Base-by-base conservation (phyloP, 2,329 filamentous ascomycete genomes). In the Penicillium sp. region DNA sequence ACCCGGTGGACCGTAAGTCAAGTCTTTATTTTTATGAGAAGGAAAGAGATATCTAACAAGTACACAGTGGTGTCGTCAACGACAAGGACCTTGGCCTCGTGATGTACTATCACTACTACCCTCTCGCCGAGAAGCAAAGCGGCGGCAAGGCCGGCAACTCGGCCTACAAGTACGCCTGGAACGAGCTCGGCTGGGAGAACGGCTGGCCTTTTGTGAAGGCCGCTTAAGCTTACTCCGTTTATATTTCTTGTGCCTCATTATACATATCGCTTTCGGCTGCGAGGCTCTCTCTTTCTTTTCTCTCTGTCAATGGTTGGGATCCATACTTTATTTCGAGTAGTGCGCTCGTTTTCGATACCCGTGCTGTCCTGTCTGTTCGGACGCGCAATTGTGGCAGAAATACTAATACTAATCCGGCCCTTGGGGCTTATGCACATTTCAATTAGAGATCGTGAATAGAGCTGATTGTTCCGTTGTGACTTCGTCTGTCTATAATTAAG, bases 1-100 rank as follows among this genome's bases (percentile, higher is more conserved):
- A 15, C 84, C 84, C 5, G 84, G 84, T 49, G 83, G 83, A 28
- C 82, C 86, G 66, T 81, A 79, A 44, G 76, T 84, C 23, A 35
- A 1, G 25, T 6, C 18, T 29, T 29, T 20, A 23, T 23, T 12
- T 9, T 23, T 23, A 4, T 23, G 20, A 23, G 4, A 23, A 29
- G 4, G 24, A 50, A 13, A n/a, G 24, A 27, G 15, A 18, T 20
- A 54, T 42, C 52, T 52, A 42, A 53, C 49, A 25, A 24, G 12
- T 23, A 13, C n/a, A 29, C 33, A 68, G 65, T 55, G 67, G 68
- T 25, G 52, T 70, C 13, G 44, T 67, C 18, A 54, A 57, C 6
- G 66, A 69, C 39, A 63, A 66, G 0, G 63, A 57, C 1, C 60
- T 72, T 12, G 81, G 81, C 2, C 72, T 77, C 1, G 73, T 85